A percentile compares a stretch with the other conserved stretches of the same genome.
These are phyloP conservation scores for Aspergillus coremiiformis DNA, from an alignment of 495 filamentous ascomycete genomes.

Conservation along the genomic window DNA sequence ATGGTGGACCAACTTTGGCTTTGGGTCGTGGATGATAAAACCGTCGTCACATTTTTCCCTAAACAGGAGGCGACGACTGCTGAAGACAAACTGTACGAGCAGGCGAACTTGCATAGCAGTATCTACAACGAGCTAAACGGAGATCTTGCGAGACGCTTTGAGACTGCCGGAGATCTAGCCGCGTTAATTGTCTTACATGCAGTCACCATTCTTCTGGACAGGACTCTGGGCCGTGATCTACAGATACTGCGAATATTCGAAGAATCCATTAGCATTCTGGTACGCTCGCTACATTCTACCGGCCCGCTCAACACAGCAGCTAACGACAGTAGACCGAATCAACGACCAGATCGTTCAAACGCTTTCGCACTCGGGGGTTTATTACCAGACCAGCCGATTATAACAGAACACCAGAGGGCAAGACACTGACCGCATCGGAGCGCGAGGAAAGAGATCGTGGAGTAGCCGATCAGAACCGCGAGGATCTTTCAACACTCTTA, in stretches of 20 bases:
- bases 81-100: slow-evolving; percentile 52
- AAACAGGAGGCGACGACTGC: slow-evolving; percentile 34
- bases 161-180: slow-evolving; percentile 55
- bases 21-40: slow-evolving; percentile 57
- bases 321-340: slow-evolving; percentile 46
- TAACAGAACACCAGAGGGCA: slow-evolving; percentile 41
- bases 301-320: not conserved
- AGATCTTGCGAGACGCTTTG: slow-evolving; percentile 56
- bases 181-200: slow-evolving; percentile 56
- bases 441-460: slow-evolving; percentile 47
- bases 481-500: slow-evolving; percentile 56
- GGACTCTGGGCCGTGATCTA: slow-evolving; percentile 50
- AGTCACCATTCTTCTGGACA: slow-evolving; percentile 54
- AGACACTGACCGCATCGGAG: slow-evolving; percentile 26
- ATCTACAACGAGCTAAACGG: slow-evolving; percentile 64
- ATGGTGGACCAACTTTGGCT: slow-evolving; percentile 69
- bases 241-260: slow-evolving; percentile 62
- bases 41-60: slow-evolving; percentile 53
- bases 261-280: slow-evolving; percentile 58
- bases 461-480: slow-evolving; percentile 48
- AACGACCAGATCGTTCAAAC: slow-evolving; percentile 56
- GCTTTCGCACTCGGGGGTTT: slow-evolving; percentile 48
- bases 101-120: slow-evolving; percentile 55
- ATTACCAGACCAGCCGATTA: slow-evolving; percentile 42
- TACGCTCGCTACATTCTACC: slow-evolving; percentile 13